Evolutionary conservation across 1,284 basidiomycete species (phyloP), one percentile per base, ranked within the genome.

Genomic region (Leccinum fallax): DNA sequence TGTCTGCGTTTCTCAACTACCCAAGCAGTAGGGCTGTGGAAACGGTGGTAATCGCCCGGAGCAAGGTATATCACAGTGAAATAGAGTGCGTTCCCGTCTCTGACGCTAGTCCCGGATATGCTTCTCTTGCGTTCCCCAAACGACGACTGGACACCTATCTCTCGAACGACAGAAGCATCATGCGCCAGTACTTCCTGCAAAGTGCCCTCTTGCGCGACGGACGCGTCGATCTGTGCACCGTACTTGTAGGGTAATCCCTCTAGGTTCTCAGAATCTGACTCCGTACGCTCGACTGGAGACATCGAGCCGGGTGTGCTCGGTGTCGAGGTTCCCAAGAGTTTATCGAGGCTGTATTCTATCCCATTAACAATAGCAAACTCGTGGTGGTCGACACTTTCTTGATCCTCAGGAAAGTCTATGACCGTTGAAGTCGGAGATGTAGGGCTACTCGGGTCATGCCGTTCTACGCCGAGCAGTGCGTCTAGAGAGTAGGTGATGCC

Each of bases 41-140:
- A 99, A 43, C 95, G 88, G 74, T 99, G 97, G 76, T 99, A 99
- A 77, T 99, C 97, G 1, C 97, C 97, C 0, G 97, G 97, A 1
- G 97, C 97, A 59, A 99, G 90, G 79, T 99, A 99, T 67, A 99
- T 90, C 70, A 99, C 97, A 53, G 91, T 81, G 77, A 98, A 99
- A 80, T 88, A 97, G 43, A 98, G 85, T 55, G 88, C 85, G 74
- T 97, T 90, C 13, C 90, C 92, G 4, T 86, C 83, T 67, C 85
- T 84, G 49, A 86, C 79, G 53, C 75, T 78, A 43, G 78, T 79
- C 19, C 79, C 79, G 7, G 79, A 82, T 32, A 80, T 77, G 58
- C 79, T 83, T 61, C 76, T 70, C 60, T 74, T 71, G 49, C 78
- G 73, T 28, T 73, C 74, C 24, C 80, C 77, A 36, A 83, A 69